These are phyloP conservation scores for Rugosomyces carneus DNA, from an alignment of 1,284 basidiomycete species.

Conservation along the genomic window DNA sequence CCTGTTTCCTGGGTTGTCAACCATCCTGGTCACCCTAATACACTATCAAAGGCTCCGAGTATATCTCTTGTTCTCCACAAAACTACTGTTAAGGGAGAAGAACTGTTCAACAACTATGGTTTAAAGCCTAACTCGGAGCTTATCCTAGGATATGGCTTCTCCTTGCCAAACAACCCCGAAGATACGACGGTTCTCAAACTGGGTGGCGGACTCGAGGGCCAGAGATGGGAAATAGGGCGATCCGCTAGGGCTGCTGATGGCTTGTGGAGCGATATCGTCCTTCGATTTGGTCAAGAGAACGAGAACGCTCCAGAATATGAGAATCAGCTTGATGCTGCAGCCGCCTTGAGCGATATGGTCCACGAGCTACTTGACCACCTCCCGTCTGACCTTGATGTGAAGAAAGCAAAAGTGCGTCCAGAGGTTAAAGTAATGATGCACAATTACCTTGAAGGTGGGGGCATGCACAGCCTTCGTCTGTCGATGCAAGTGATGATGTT, in stretches of 20 bases:
- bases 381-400: slow-evolving; percentile 24
- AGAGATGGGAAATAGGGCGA: slow-evolving; percentile 61
- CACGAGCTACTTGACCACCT: slow-evolving; percentile 48
- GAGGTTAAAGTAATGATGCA: slow-evolving; percentile 50
- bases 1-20: slow-evolving; percentile 77
- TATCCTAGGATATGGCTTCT: slow-evolving; percentile 85
- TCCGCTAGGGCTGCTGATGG: slow-evolving; percentile 47
- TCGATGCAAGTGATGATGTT: neutral
- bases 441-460: slow-evolving; percentile 54
- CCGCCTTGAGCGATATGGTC: slow-evolving; percentile 60
- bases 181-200: slow-evolving; percentile 80
- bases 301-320: slow-evolving; percentile 41
- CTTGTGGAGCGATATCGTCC: slow-evolving; percentile 54
- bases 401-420: slow-evolving; percentile 31
- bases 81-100: slow-evolving; percentile 35
- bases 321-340: slow-evolving; percentile 59
- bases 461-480: neutral
- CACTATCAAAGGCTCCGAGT: slow-evolving; percentile 15
- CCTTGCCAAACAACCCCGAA: slow-evolving; percentile 69
- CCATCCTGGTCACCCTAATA: slow-evolving; percentile 22
- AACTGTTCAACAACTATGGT: slow-evolving; percentile 89
- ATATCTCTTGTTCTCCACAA: slow-evolving; percentile 46
- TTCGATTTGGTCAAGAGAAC: slow-evolving; percentile 30
- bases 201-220: slow-evolving; percentile 43
- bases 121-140: slow-evolving; percentile 83